These are phyloP conservation scores for Fusarium succisae DNA, from an alignment of 2,329 filamentous ascomycete genomes.

Conservation along the genomic window DNA sequence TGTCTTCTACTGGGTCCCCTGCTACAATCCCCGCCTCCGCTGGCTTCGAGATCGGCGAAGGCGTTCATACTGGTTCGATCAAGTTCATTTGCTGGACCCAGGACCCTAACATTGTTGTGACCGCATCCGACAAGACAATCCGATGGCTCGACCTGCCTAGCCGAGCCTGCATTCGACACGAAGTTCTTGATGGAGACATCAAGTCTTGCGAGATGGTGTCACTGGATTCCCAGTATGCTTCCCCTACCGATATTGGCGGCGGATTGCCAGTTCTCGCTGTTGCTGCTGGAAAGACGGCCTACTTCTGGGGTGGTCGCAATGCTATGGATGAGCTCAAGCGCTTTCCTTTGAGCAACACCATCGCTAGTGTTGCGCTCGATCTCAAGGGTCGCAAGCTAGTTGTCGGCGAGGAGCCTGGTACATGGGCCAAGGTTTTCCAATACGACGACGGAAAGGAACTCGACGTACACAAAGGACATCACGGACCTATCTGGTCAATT, in stretches of 20 bases:
- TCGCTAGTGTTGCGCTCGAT: conserved; percentile 91
- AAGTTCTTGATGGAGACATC: conserved; percentile 83
- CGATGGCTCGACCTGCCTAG: conserved; percentile 93
- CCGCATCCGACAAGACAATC: conserved; percentile 89
- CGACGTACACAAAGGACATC: conserved; percentile 95
- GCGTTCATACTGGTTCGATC: conserved; percentile 86
- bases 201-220: conserved; percentile 90
- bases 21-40: conserved; percentile 66
- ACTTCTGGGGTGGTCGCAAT: conserved; percentile 84
- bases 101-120: conserved; percentile 88
- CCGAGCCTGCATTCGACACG: conserved; percentile 77
- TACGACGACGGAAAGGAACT: conserved; percentile 86
- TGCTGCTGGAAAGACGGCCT: conserved; percentile 91
- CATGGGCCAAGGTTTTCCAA: conserved; percentile 95
- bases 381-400: conserved; percentile 83
- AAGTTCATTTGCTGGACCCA: conserved; percentile 96
- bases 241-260: conserved; percentile 69
- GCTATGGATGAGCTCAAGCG: conserved; percentile 81
- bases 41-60: conserved; percentile 87
- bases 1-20: conserved; percentile 54
- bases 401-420: conserved; percentile 90
- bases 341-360: conserved; percentile 81
- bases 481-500: conserved; percentile 96
- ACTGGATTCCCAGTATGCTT: conserved; percentile 67
- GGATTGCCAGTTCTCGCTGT: conserved; percentile 82